A percentile compares a stretch with the other conserved stretches of the same genome.
phyloP scores from a whole-genome alignment of 352 stramenopile genomes.

The Globisporangium acanthophoron region DNA sequence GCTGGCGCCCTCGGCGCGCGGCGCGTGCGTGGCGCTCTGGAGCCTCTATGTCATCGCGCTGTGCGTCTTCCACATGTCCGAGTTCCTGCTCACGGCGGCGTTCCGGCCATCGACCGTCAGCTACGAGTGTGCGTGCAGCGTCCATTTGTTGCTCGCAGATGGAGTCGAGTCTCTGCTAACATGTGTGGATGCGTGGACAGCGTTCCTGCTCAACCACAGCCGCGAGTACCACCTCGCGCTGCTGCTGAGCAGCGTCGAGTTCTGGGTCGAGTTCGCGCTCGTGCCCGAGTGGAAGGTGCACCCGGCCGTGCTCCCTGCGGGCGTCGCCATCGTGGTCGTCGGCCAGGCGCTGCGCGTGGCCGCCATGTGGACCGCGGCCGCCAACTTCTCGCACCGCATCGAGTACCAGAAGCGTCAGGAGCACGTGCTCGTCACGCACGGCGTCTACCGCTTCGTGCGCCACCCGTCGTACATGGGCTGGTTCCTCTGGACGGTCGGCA shows the following conservation, averaged over 20 bases:
- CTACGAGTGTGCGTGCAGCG: conserved; percentile 68
- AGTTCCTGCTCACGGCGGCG: conserved; percentile 78
- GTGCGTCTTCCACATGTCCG: conserved; percentile 78
- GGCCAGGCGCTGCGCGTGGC: conserved; percentile 87
- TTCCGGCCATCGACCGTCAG: conserved; percentile 74
- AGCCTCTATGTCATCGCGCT: conserved; percentile 70
- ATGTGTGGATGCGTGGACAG: conserved; percentile 16
- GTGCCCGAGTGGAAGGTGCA: conserved; percentile 71
- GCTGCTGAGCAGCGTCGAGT: conserved; percentile 82
- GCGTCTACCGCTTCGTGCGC: conserved; percentile 89
- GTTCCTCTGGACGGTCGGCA: conserved; percentile 96
- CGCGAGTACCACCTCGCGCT: conserved; percentile 86
- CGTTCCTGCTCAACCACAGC: conserved; percentile 90
- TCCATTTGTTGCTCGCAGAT: neutral
- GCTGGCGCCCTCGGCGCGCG: conserved; percentile 20
- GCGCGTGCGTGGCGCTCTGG: conserved; percentile 63
- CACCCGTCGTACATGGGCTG: conserved; percentile 96
- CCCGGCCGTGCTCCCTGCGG: conserved; percentile 42
- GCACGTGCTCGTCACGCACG: conserved; percentile 92
- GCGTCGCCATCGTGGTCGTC: conserved; percentile 67
- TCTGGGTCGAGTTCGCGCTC: conserved; percentile 87
- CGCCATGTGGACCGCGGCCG: conserved; percentile 91
- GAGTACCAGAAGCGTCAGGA: conserved; percentile 91
- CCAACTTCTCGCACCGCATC: conserved; percentile 96
- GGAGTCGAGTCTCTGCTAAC: neutral